Evolutionary conservation across 164 flowering plant genomes (phyloP).

Genomic region (Tetracentron sinense): DNA sequence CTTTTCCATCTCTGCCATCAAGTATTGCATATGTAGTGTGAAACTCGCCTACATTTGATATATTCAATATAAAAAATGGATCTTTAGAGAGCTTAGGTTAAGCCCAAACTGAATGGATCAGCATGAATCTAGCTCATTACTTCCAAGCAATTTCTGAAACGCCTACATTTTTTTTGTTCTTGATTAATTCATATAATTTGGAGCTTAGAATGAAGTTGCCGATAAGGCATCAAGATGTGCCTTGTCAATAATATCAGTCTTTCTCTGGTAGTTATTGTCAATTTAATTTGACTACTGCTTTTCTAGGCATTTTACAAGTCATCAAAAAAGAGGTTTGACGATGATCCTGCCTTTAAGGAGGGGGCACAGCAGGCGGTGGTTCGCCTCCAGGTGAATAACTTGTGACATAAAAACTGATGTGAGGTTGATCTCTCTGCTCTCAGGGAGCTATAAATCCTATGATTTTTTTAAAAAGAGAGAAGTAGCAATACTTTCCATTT

Average conservation of each 20-base stretch:
- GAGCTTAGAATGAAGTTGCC: too few species aligned
- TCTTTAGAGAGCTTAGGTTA: too few species aligned
- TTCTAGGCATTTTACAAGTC: constrained; percentile 76
- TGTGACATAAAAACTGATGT: neutral
- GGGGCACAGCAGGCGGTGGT: constrained; percentile 92
- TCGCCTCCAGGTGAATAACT: constrained; percentile 67
- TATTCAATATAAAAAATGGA: too few species aligned
- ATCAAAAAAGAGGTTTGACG: constrained; percentile 82
- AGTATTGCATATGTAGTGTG: too few species aligned
- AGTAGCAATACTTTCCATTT: neutral
- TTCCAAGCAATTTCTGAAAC: too few species aligned
- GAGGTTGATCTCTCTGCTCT: constrained; percentile 2
- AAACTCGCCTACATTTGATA: too few species aligned
- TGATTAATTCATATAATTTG: too few species aligned
- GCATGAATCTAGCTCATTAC: too few species aligned
- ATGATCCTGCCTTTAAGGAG: constrained; percentile 74
- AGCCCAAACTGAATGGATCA: too few species aligned
- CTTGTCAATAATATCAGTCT: neutral
- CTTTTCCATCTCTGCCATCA: too few species aligned
- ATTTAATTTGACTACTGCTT: constrained; percentile 13
- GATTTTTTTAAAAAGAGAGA: neutral
- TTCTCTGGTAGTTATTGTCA: constrained; percentile 5
- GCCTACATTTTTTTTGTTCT: too few species aligned
- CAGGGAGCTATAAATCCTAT: neutral
- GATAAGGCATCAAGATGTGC: neutral